Base-by-base conservation (phyloP, 495 filamentous ascomycete species). In the Sordaria brevicollis region DNA sequence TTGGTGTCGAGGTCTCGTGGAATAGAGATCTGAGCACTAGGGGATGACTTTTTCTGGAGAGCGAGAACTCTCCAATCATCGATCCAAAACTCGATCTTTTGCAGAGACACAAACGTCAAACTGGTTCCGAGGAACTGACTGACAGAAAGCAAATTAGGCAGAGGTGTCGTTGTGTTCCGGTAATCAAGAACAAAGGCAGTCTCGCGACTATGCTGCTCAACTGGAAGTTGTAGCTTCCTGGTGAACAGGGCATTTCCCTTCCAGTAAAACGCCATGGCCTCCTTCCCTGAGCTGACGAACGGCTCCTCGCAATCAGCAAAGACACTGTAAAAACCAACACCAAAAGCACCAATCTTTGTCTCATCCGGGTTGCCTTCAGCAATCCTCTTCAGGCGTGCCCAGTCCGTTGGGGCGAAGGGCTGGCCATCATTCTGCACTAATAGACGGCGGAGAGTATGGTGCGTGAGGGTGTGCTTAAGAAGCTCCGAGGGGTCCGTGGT, bases 181-280 rank as follows among this genome's bases (percentile, higher is more conserved):
- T 97, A 96, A 72, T 97, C 93, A 33, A 99, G 85, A 29, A 97
- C 87, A 75, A 99, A 99, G 65, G 90, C 91, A 4, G 96, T 99
- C 69, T 93, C 89, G 15, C 83, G 82, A 71, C 84, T 87, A 7
- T 75, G 82, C 65, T 93, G 83, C 8, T 84, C 83, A 65, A 86
- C 82, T 5, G 90, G 87, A 6, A 97, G 76, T 76, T 89, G 88
- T 36, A 92, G 80, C 67, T 90, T 88, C 74, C 93, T 89, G 5
- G 96, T 99, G 76, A 95, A 97, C 5, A 99, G 84, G 7, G 92
- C 91, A 78, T 97, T 96, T 19, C 89, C 92, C 78, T 96, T 97
- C 96, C 96, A 99, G 81, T 97, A 98, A 78, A 99, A 99, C 11
- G 94, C 94, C 92, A 99, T 96, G 29, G 92, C 94, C 76, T 95